phyloP scores from a whole-genome alignment of 306 rosid genomes.

The Inga leiocalycina region DNA sequence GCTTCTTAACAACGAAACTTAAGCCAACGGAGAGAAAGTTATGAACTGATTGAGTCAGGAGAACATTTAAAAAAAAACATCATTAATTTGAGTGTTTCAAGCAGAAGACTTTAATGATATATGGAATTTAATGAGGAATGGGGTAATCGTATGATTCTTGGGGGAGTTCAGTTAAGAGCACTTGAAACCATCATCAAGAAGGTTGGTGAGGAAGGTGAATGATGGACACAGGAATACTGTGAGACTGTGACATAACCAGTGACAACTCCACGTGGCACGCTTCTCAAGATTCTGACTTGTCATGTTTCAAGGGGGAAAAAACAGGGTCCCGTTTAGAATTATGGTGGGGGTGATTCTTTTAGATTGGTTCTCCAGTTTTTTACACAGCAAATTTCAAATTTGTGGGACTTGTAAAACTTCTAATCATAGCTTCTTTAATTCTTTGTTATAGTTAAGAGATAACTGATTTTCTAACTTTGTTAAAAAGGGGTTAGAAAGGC shows the following conservation, averaged over 20 bases:
- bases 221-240: constrained; percentile 13
- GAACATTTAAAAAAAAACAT: background rate
- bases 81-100: background rate
- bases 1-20: background rate
- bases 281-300: background rate
- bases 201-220: constrained; percentile 9
- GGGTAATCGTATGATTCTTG: background rate
- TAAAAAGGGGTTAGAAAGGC: background rate
- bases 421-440: background rate
- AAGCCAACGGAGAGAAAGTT: background rate
- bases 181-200: constrained; percentile 8
- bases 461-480: background rate
- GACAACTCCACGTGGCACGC: constrained; percentile 3
- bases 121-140: background rate
- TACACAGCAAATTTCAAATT: no score
- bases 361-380: no score
- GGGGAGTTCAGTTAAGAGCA: background rate
- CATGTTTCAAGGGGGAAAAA: background rate
- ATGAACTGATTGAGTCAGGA: background rate
- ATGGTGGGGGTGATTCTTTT: background rate
- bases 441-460: background rate
- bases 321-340: background rate
- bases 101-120: background rate
- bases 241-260: constrained; percentile 1
- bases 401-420: background rate